Conservation (phyloP, 2,329 filamentous ascomycete genomes). For the Fusarium nanum region DNA sequence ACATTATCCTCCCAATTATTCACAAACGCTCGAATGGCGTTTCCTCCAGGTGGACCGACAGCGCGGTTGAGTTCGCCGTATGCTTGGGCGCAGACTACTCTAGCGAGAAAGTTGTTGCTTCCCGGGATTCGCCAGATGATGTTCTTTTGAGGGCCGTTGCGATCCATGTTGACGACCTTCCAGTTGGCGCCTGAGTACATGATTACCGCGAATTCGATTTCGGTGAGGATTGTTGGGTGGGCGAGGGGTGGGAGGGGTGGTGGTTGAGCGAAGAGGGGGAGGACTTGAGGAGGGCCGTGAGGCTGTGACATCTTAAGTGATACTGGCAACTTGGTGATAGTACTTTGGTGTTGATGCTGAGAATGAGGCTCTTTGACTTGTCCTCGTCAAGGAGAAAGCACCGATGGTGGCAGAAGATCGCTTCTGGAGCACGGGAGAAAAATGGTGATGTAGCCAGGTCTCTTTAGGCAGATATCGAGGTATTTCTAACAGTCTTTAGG, state of each 20-base stretch:
- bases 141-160: background rate
- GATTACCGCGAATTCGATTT: background rate
- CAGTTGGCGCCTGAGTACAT: background rate
- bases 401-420: background rate
- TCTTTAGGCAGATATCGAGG: background rate
- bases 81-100: background rate
- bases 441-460: too few species aligned
- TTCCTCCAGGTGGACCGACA: background rate
- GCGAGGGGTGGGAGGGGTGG: background rate
- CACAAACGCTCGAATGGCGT: background rate
- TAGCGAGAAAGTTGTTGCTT: background rate
- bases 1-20: background rate
- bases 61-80: background rate
- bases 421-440: background rate
- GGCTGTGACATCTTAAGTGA: background rate
- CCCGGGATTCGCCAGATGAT: background rate
- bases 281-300: too few species aligned
- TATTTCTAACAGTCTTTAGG: background rate
- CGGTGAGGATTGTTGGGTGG: background rate
- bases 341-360: background rate
- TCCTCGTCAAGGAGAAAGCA: background rate
- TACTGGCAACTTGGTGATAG: background rate
- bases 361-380: background rate
- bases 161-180: background rate
- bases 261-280: too few species aligned